Evolutionary conservation across 164 flowering plant species (phyloP).

Genomic region (Magnolia changhungtana): DNA sequence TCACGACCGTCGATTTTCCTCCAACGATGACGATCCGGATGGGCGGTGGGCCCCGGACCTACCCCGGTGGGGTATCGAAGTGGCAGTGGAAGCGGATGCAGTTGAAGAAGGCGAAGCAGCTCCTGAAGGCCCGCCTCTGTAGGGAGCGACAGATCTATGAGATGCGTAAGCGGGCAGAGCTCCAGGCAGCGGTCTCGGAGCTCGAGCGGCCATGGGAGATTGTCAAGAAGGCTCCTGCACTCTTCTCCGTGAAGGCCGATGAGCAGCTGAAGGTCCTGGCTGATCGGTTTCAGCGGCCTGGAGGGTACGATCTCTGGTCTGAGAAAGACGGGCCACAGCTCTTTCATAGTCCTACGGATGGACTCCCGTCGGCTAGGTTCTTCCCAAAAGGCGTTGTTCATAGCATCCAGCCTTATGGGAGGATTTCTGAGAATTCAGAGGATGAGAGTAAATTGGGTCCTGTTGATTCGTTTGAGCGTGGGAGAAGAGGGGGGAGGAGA

Average conservation of each 20-base stretch:
- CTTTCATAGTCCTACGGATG: constrained; percentile 46
- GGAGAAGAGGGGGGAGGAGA: not conserved
- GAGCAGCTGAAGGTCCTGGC: constrained; percentile 84
- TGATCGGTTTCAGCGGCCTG: constrained; percentile 76
- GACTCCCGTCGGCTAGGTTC: constrained; percentile 61
- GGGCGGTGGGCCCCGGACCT: constrained; percentile 91
- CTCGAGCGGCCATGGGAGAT: constrained; percentile 92
- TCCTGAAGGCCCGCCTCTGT: constrained; percentile 71
- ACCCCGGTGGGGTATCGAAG: constrained; percentile 87
- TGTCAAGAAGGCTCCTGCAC: constrained; percentile 54
- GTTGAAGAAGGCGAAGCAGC: constrained; percentile 72
- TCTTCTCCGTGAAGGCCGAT: constrained; percentile 73
- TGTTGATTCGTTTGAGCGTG: not conserved
- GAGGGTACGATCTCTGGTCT: constrained; percentile 86
- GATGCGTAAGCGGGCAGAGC: constrained; percentile 90
- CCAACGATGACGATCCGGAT: constrained; percentile 45
- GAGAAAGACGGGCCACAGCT: constrained; percentile 79
- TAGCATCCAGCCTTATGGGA: constrained; percentile 59
- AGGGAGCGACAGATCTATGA: constrained; percentile 88
- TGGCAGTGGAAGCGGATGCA: constrained; percentile 99
- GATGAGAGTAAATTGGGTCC: not conserved
- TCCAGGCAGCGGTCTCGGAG: constrained; percentile 74
- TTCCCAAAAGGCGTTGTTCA: constrained; percentile 91
- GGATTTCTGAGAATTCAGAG: not conserved
- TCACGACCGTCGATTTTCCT: not conserved